Evolutionary conservation across 2,329 filamentous ascomycete species (phyloP).

Genomic region (Rhinocladiella similis): DNA sequence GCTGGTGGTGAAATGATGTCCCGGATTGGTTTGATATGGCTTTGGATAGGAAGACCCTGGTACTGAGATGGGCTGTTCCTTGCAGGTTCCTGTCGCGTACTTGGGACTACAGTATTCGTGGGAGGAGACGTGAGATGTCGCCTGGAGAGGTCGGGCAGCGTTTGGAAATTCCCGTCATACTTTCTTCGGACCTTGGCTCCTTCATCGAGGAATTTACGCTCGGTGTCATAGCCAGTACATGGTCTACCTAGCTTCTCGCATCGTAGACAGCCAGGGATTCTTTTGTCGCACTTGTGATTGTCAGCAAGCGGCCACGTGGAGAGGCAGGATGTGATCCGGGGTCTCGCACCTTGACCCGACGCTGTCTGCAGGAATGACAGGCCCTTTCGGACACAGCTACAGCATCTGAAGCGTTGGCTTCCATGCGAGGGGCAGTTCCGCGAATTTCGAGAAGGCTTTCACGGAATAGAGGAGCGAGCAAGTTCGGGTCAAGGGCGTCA

Average conservation of each 20-base stretch:
- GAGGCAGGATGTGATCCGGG: neutral
- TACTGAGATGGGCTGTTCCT: neutral
- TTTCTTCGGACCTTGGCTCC: slow-evolving; percentile 41
- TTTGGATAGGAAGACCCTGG: neutral
- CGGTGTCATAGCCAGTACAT: slow-evolving; percentile 45
- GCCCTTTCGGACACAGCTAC: slow-evolving; percentile 17
- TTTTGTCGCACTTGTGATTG: slow-evolving; percentile 40
- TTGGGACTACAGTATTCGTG: neutral
- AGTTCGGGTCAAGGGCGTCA: neutral
- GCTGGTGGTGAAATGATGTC: slow-evolving; percentile 14
- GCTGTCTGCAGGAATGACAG: slow-evolving; percentile 25
- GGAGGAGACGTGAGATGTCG: neutral
- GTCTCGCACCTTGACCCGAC: slow-evolving; percentile 22
- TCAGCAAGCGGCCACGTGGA: neutral
- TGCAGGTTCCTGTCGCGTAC: neutral
- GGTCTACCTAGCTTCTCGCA: slow-evolving; percentile 39
- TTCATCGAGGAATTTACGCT: slow-evolving; percentile 46
- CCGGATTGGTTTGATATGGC: slow-evolving; percentile 5
- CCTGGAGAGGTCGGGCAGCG: slow-evolving; percentile 9
- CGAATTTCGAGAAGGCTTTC: neutral
- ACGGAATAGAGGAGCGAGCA: neutral
- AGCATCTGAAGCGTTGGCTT: slow-evolving; percentile 6
- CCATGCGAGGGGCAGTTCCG: slow-evolving; percentile 9
- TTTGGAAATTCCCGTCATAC: slow-evolving; percentile 23
- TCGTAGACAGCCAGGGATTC: slow-evolving; percentile 40